Percentiles rank a stretch among this genome's conserved stretches.
Conservation (phyloP, 768 basidiomycete species). For the Saitozyma sp. region DNA sequence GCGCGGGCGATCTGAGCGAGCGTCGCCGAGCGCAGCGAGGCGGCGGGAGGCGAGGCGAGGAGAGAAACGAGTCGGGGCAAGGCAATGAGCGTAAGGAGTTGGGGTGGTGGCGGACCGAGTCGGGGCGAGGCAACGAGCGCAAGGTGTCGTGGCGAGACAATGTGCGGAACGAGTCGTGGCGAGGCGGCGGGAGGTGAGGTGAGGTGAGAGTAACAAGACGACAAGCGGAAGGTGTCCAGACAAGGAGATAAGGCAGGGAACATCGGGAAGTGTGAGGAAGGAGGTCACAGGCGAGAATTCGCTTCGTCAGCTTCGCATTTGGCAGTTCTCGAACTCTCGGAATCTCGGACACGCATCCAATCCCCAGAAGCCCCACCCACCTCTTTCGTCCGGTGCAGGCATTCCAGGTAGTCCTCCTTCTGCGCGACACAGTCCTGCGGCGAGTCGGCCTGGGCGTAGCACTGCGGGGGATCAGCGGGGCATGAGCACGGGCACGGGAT, state of each 20-base stretch:
- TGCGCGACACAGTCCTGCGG: slow-evolving; percentile 71
- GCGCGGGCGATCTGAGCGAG: slow-evolving; percentile 63
- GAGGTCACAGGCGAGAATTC: too few relatives aligned
- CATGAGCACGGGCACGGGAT: background rate
- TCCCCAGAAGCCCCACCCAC: slow-evolving; percentile 55
- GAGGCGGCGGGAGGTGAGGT: background rate
- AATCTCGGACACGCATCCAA: background rate
- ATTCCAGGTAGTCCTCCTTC: slow-evolving; percentile 86
- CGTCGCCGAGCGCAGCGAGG: background rate
- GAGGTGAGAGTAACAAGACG: too few relatives aligned
- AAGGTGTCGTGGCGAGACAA: background rate
- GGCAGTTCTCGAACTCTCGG: background rate
- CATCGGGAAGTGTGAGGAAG: too few relatives aligned
- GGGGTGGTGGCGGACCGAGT: background rate
- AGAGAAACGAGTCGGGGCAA: background rate
- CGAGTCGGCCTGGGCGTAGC: slow-evolving; percentile 76
- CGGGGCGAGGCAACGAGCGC: background rate
- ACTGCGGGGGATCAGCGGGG: slow-evolving; percentile 58
- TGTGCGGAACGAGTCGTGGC: background rate
- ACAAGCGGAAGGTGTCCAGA: background rate
- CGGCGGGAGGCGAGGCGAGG: background rate
- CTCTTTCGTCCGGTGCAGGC: slow-evolving; percentile 85
- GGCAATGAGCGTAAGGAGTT: background rate
- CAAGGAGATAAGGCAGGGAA: too few relatives aligned
- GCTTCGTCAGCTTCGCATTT: background rate